Evolutionary conservation across 352 stramenopile genomes (phyloP).

Genomic region (Phytophthora megakarya): DNA sequence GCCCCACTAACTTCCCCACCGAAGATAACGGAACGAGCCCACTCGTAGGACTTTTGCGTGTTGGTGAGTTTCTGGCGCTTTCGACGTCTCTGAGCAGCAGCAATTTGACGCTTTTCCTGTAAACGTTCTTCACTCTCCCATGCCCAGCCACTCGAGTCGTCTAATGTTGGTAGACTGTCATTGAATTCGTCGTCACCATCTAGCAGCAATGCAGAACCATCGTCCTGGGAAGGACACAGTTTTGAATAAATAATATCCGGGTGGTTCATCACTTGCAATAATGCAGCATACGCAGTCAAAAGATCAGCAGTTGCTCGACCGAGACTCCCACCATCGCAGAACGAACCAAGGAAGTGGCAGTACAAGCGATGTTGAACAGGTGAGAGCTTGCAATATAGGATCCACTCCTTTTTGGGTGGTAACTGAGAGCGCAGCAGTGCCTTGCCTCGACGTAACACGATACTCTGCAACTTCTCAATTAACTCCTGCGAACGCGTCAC

Average conservation of each 20-base stretch:
- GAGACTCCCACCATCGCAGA: conserved; percentile 36
- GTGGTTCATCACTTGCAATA: conserved; percentile 90
- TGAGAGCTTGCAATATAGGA: conserved; percentile 87
- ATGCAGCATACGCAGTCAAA: conserved; percentile 75
- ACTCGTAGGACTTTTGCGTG: conserved; percentile 68
- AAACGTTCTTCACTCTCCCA: conserved; percentile 75
- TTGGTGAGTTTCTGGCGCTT: conserved; percentile 70
- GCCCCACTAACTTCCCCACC: not conserved
- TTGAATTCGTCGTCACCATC: conserved; percentile 45
- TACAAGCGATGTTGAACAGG: conserved; percentile 82
- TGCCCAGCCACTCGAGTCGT: conserved; percentile 50
- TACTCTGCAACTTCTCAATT: conserved; percentile 61
- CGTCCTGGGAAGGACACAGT: conserved; percentile 46
- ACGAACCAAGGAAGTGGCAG: conserved; percentile 71
- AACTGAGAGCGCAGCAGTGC: conserved; percentile 70
- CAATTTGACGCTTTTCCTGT: conserved; percentile 54
- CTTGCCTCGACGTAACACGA: conserved; percentile 79
- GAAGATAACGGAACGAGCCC: conserved; percentile 60
- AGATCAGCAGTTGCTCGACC: conserved; percentile 59
- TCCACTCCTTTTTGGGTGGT: conserved; percentile 86
- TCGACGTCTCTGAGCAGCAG: conserved; percentile 49
- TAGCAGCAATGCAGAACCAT: conserved; percentile 19
- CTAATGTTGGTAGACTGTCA: conserved; percentile 16
- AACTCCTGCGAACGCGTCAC: conserved; percentile 60
- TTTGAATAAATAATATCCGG: conserved; percentile 86